Conservation (phyloP, 768 basidiomycete species). For the Kwoniella dejecticola region DNA sequence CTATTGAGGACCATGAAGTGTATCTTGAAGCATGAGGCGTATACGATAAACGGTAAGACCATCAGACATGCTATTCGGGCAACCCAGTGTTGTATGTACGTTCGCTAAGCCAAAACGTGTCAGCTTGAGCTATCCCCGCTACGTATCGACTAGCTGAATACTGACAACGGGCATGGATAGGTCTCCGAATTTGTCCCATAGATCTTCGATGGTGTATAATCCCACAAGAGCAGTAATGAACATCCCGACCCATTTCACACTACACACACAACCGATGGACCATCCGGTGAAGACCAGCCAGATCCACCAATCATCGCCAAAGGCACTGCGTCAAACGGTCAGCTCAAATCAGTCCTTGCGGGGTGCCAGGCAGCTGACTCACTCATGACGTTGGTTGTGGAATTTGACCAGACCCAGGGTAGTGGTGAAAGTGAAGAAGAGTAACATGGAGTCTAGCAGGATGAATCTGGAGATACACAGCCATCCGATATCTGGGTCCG, state of each 20-base stretch:
- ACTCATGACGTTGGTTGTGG: slow-evolving; percentile 95
- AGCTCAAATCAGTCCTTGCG: neutral
- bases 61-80: slow-evolving; percentile 85
- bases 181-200: slow-evolving; percentile 98
- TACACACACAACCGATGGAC: slow-evolving; percentile 93
- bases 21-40: slow-evolving; percentile 91
- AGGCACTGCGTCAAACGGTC: slow-evolving; percentile 64
- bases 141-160: slow-evolving; percentile 19
- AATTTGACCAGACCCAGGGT: slow-evolving; percentile 94
- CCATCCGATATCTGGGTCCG: slow-evolving; percentile 82
- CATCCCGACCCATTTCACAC: slow-evolving; percentile 93
- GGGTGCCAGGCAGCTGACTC: too few species aligned
- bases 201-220: slow-evolving; percentile 92
- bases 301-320: slow-evolving; percentile 95
- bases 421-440: slow-evolving; percentile 97
- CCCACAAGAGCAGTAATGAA: slow-evolving; percentile 95
- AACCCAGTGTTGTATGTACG: slow-evolving; percentile 86
- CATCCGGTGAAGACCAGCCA: slow-evolving; percentile 92
- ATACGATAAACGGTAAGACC: slow-evolving; percentile 84
- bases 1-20: slow-evolving; percentile 94
- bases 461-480: slow-evolving; percentile 95
- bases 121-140: neutral
- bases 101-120: slow-evolving; percentile 62
- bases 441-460: slow-evolving; percentile 95
- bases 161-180: slow-evolving; percentile 84